Conservation (phyloP, 1,139 yeast species). For the Kluyveromyces marxianus region DNA sequence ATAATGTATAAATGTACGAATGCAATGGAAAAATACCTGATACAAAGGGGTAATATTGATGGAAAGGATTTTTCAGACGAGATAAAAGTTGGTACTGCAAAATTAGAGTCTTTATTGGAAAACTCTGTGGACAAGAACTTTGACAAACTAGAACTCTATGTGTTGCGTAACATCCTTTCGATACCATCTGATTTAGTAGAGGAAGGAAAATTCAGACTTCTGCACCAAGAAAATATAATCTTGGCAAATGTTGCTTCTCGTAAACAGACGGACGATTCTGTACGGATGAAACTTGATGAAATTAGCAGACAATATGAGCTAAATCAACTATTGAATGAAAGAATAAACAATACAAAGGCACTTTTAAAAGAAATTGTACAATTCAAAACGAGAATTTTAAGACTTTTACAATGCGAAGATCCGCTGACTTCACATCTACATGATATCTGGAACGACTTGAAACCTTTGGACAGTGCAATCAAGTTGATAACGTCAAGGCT, state of each 20-base stretch:
- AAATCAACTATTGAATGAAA: constrained; percentile 15
- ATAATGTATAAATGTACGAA: constrained; percentile 76
- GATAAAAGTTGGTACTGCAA: constrained; percentile 69
- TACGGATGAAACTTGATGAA: constrained; percentile 8
- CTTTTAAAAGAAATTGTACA: constrained; percentile 12
- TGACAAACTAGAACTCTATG: constrained; percentile 80
- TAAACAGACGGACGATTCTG: not conserved
- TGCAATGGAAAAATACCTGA: constrained; percentile 65
- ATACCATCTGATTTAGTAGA: constrained; percentile 63
- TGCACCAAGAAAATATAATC: constrained; percentile 57
- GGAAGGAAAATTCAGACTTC: constrained; percentile 59
- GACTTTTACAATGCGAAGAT: constrained; percentile 8
- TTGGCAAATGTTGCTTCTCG: constrained; percentile 8
- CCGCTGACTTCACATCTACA: constrained; percentile 9
- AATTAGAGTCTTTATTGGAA: constrained; percentile 71
- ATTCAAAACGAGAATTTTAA: constrained; percentile 14
- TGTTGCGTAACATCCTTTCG: constrained; percentile 65
- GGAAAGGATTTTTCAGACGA: constrained; percentile 37
- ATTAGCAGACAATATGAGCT: constrained; percentile 16
- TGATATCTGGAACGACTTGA: constrained; percentile 17
- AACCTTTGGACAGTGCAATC: constrained; percentile 27
- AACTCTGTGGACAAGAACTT: constrained; percentile 75
- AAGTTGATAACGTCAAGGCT: constrained; percentile 20
- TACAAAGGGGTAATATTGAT: constrained; percentile 25
- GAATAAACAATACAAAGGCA: constrained; percentile 10